Conservation (phyloP, 495 filamentous ascomycete species). For the Penicillium pancosmium region DNA sequence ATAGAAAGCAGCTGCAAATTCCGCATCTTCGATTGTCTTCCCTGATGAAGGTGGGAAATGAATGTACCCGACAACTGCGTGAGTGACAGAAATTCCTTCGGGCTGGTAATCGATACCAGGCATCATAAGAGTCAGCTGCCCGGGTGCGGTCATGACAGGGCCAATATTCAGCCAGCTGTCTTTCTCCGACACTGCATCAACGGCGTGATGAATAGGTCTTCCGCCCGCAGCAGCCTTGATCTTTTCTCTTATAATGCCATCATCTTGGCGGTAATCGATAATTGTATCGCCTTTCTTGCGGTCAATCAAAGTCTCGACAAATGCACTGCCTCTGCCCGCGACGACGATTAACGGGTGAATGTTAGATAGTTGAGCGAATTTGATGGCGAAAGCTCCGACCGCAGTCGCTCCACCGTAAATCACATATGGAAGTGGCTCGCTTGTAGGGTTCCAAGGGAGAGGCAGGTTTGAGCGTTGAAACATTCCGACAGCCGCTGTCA, state of each 20-base stretch:
- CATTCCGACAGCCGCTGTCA: constrained; percentile 71
- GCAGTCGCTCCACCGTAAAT: constrained; percentile 71
- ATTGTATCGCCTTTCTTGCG: constrained; percentile 65
- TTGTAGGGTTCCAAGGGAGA: constrained; percentile 60
- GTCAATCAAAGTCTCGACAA: constrained; percentile 64
- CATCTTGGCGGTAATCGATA: constrained; percentile 66
- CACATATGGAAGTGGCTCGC: constrained; percentile 52
- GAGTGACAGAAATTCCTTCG: constrained; percentile 9
- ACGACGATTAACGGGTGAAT: constrained; percentile 74
- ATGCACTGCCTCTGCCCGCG: constrained; percentile 59
- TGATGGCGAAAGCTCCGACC: constrained; percentile 69
- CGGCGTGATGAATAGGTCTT: constrained; percentile 45
- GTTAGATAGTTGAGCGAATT: constrained; percentile 66
- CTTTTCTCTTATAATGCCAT: constrained; percentile 21
- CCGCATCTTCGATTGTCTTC: constrained; percentile 33
- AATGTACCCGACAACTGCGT: constrained; percentile 1
- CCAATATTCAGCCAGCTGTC: constrained; percentile 39
- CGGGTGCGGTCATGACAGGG: constrained; percentile 28
- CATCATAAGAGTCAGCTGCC: constrained; percentile 54
- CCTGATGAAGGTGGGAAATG: constrained; percentile 4
- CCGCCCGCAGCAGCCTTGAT: constrained; percentile 25
- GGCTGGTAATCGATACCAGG: constrained; percentile 33
- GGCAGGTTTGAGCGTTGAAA: constrained; percentile 63
- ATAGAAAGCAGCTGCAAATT: constrained; percentile 60
- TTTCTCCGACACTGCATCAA: constrained; percentile 63